Evolutionary conservation across 305 asterid species (phyloP).

Genomic region (Petunia hybrid): DNA sequence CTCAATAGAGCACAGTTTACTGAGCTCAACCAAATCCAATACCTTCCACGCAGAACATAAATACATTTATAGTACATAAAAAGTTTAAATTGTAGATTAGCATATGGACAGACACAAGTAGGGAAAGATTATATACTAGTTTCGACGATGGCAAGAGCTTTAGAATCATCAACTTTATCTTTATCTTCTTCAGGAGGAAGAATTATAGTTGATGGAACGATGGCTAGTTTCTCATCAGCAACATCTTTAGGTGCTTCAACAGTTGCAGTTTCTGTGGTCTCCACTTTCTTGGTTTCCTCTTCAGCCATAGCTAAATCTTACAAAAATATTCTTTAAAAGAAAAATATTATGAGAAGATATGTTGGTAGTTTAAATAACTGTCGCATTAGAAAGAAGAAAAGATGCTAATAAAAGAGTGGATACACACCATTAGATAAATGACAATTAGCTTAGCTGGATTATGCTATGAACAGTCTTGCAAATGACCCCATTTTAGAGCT

Average conservation of each 20-base stretch:
- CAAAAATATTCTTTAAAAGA: background rate
- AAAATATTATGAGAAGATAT: background rate
- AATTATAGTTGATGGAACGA: conserved; percentile 29
- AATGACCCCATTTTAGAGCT: conserved; percentile 5
- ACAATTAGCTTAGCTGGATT: conserved; percentile 4
- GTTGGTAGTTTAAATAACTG: background rate
- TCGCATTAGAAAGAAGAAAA: background rate
- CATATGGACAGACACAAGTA: background rate
- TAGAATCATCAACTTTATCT: conserved; percentile 40
- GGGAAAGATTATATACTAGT: conserved; percentile 31
- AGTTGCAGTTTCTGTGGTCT: conserved; percentile 27
- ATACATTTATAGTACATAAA: too few species aligned
- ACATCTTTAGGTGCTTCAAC: conserved; percentile 35
- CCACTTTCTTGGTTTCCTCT: conserved; percentile 48
- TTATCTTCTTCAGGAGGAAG: conserved; percentile 34
- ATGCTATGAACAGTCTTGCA: background rate
- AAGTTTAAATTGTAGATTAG: too few species aligned
- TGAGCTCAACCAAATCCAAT: too few species aligned
- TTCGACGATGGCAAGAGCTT: conserved; percentile 47
- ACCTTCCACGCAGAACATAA: too few species aligned
- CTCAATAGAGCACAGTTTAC: too few species aligned
- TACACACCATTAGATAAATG: background rate
- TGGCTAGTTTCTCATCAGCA: conserved; percentile 39
- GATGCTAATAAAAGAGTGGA: background rate
- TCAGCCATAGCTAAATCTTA: conserved; percentile 35